Conservation (phyloP, 2,329 filamentous ascomycete genomes). For the Ceratocystis huliohia region DNA sequence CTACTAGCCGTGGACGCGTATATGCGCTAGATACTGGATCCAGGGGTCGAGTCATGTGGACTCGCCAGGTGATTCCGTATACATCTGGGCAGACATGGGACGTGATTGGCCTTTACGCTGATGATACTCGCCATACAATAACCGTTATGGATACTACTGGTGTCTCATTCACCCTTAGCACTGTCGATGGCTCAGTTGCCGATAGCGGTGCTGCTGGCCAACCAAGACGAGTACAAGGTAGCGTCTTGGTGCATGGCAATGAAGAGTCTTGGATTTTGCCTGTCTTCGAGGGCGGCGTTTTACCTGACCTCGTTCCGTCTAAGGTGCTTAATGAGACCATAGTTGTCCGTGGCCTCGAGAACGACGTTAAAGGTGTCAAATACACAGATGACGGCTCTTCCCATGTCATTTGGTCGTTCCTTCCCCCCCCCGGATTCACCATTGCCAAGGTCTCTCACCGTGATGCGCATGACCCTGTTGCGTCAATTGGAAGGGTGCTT, state of each 20-base stretch:
- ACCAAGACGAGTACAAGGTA: slow-evolving; percentile 30
- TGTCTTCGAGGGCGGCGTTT: slow-evolving; percentile 38
- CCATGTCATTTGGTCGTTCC: slow-evolving; percentile 57
- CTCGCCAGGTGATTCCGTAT: slow-evolving; percentile 48
- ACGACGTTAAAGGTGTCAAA: slow-evolving; percentile 42
- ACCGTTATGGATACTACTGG: slow-evolving; percentile 49
- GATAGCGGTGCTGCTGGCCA: slow-evolving; percentile 34
- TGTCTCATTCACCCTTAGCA: slow-evolving; percentile 46
- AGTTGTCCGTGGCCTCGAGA: slow-evolving; percentile 38
- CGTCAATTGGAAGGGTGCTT: slow-evolving; percentile 87
- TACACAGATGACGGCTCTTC: slow-evolving; percentile 35
- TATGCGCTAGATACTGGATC: slow-evolving; percentile 68
- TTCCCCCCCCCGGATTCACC: slow-evolving; percentile 50
- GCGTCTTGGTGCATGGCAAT: slow-evolving; percentile 41
- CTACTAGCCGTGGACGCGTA: slow-evolving; percentile 64
- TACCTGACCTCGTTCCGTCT: slow-evolving; percentile 35
- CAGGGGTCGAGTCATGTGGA: slow-evolving; percentile 66
- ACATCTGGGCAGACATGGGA: slow-evolving; percentile 46
- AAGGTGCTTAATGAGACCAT: slow-evolving; percentile 41
- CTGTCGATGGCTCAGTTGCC: slow-evolving; percentile 38
- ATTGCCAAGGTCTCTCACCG: slow-evolving; percentile 56
- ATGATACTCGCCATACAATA: slow-evolving; percentile 43
- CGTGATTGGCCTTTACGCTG: slow-evolving; percentile 53
- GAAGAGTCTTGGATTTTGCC: slow-evolving; percentile 43
- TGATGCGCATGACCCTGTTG: slow-evolving; percentile 69